A percentile compares a stretch with the other conserved stretches of the same genome.
phyloP scores from a whole-genome alignment of 768 basidiomycete genomes.

The Pleurotus citrinopileatus region DNA sequence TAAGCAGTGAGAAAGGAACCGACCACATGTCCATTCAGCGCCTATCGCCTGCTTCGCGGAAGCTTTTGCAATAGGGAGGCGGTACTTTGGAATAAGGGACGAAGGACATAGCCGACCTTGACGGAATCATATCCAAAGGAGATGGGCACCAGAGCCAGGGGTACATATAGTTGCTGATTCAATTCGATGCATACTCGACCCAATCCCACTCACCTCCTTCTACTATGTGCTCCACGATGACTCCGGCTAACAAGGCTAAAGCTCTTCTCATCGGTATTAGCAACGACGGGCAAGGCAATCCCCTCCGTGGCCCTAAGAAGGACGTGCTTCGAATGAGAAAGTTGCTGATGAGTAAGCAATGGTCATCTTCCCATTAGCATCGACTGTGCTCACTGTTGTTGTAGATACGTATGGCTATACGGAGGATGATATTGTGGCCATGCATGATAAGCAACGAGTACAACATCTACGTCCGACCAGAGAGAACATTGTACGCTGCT shows the following conservation, averaged over 20 bases:
- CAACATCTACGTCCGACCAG: conserved; percentile 35
- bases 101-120: neutral
- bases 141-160: neutral
- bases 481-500: conserved; percentile 38
- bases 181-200: neutral
- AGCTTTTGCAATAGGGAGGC: too few relatives aligned
- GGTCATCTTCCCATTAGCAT: neutral
- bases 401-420: conserved; percentile 37
- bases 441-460: conserved; percentile 37
- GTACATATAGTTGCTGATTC: neutral
- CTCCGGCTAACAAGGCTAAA: neutral
- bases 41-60: too few relatives aligned
- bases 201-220: neutral
- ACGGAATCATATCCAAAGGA: neutral
- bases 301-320: conserved; percentile 29
- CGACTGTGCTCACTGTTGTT: conserved; percentile 9
- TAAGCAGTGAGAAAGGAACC: too few relatives aligned
- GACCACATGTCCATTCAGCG: too few relatives aligned
- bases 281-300: neutral
- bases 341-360: conserved; percentile 32
- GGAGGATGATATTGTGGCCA: conserved; percentile 35
- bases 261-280: neutral
- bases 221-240: neutral
- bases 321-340: conserved; percentile 32
- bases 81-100: neutral